Evolutionary conservation across 2,329 filamentous ascomycete species (phyloP), one percentile per base, ranked within the genome.

Genomic region (Cyphellophora attinorum): DNA sequence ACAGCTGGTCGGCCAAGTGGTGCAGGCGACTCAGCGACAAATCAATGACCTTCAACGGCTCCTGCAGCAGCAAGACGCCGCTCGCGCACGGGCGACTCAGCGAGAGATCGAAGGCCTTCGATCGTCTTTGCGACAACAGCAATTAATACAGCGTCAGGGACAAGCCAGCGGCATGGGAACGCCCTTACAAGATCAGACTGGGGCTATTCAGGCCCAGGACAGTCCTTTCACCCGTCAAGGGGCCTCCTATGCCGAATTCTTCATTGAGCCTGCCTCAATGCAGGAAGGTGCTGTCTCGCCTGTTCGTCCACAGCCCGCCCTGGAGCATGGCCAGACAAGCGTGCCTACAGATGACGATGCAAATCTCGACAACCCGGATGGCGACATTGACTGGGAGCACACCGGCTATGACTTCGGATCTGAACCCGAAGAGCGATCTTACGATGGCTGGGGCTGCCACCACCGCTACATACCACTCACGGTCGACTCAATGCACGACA

Each of bases 371-470:
- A 40, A 44, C 17, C 42, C 43, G n/a, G 41, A 51, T 21, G 18
- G 34, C 5, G 40, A 41, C 6, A 29, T 34, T 6, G 33, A 45
- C 5, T 51, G 48, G 50, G 40, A 51, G 11, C 25, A 11, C 1
- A 27, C 11, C 8, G 28, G 53, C 39, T 67, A 73, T 51, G 58
- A 63, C 38, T 51, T 63, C 34, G 51, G 50, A 2, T 42, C 46
- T 11, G 51, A 48, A 19, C 46, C 45, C 8, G 4, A 19, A 3
- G 34, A 46, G 5, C 30, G 42, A 6, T 17, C 19, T 5, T 39
- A 33, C 28, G 41, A 44, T 29, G 23, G 30, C 12, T 46, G 43
- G 43, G 43, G 41, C 14, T 46, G 43, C 23, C 13, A 28, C 11
- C 43, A 46, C 19, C 28, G 27, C 4, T 44, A 44, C 27, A 10